phyloP scores from a whole-genome alignment of 495 filamentous ascomycete species.

The Halenospora varia region DNA sequence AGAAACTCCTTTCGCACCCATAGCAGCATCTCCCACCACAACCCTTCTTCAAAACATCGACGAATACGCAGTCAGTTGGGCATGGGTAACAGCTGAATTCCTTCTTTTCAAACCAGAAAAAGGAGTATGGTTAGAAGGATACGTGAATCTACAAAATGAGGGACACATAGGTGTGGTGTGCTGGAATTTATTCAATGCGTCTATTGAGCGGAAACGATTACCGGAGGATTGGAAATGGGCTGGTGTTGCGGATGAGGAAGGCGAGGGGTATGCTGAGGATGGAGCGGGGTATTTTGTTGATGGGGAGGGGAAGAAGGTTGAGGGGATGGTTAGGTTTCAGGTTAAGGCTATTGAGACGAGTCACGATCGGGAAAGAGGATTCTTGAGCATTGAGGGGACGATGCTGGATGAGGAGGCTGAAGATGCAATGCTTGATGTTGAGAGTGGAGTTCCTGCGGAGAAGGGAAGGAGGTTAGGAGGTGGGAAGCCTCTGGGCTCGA shows the following conservation, averaged over 20 bases:
- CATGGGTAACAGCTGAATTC: slow-evolving; percentile 73
- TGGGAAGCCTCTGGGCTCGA: slow-evolving; percentile 20
- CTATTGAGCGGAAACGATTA: slow-evolving; percentile 60
- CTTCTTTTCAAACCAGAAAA: slow-evolving; percentile 61
- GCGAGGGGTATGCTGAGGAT: slow-evolving; percentile 18
- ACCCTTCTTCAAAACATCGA: slow-evolving; percentile 51
- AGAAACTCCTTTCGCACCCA: slow-evolving; percentile 28
- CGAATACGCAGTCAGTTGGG: slow-evolving; percentile 63
- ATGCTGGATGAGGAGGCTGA: slow-evolving; percentile 44
- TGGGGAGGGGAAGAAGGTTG: slow-evolving; percentile 55
- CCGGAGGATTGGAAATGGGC: slow-evolving; percentile 65
- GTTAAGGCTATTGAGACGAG: slow-evolving; percentile 61
- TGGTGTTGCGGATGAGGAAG: slow-evolving; percentile 27
- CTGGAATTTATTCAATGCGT: slow-evolving; percentile 73
- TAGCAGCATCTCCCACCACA: slow-evolving; percentile 25
- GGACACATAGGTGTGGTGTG: slow-evolving; percentile 67
- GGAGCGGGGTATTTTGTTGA: slow-evolving; percentile 43
- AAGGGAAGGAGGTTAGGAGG: slow-evolving; percentile 23
- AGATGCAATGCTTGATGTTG: slow-evolving; percentile 15
- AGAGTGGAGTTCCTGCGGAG: slow-evolving; percentile 19
- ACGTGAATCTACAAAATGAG: slow-evolving; percentile 68
- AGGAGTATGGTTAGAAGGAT: slow-evolving; percentile 57
- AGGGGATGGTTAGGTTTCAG: slow-evolving; percentile 55
- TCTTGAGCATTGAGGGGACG: slow-evolving; percentile 67
- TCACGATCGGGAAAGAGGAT: slow-evolving; percentile 53